phyloP scores from a whole-genome alignment of 2,329 filamentous ascomycete genomes.

The Macrophomina tecta region DNA sequence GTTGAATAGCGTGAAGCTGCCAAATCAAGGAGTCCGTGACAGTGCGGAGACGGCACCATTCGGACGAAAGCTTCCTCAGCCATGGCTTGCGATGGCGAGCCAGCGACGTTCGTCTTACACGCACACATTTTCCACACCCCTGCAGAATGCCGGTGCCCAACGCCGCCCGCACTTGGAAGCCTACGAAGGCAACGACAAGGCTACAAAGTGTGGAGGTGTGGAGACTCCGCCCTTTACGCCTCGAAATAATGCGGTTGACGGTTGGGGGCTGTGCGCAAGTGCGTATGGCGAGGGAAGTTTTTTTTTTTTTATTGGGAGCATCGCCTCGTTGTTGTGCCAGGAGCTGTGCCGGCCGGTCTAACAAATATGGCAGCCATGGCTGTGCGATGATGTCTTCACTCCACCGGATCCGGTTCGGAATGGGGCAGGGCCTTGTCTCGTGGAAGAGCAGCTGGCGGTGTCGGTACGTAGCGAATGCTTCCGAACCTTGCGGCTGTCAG shows the following conservation, averaged over 20 bases:
- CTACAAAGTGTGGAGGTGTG: background rate
- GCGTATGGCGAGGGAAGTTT: background rate
- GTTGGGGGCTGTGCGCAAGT: slow-evolving; percentile 1
- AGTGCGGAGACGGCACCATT: slow-evolving; percentile 22
- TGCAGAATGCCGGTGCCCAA: slow-evolving; percentile 20
- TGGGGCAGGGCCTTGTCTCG: background rate
- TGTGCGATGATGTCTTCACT: slow-evolving; percentile 22
- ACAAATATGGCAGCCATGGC: background rate
- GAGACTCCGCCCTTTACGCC: background rate
- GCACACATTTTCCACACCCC: slow-evolving; percentile 4
- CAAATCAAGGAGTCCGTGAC: slow-evolving; percentile 1
- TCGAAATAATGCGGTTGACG: background rate
- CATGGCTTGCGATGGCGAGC: slow-evolving; percentile 5
- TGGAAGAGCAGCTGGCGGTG: background rate
- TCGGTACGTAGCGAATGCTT: slow-evolving; percentile 5
- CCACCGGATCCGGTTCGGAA: background rate
- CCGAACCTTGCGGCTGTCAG: background rate
- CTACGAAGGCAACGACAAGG: background rate
- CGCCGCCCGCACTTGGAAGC: background rate
- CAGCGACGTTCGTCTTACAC: slow-evolving; percentile 12
- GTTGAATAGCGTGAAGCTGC: slow-evolving; percentile 1
- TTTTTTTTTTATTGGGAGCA: background rate
- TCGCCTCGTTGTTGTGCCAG: background rate
- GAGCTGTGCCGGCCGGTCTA: background rate
- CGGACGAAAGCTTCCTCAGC: slow-evolving; percentile 2